These are phyloP conservation scores for Paramyrothecium sp. DNA, from an alignment of 2,329 filamentous ascomycete genomes.

Conservation along the genomic window DNA sequence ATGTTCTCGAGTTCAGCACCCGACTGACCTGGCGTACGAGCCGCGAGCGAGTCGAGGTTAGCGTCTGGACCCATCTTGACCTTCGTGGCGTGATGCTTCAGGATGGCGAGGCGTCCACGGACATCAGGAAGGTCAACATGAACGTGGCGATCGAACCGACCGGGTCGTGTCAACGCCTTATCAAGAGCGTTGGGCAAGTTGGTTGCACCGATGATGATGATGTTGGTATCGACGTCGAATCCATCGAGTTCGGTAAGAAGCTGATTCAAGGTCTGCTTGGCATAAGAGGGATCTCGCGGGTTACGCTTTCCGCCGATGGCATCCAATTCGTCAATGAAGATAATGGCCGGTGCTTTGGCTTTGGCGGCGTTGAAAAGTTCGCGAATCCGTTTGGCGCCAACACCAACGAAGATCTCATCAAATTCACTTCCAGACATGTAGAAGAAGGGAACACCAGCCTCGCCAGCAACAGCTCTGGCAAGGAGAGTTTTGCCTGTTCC, in stretches of 20 bases:
- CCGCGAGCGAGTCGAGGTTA: slow-evolving; percentile 79
- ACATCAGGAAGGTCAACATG: slow-evolving; percentile 88
- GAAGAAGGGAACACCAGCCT: slow-evolving; percentile 98
- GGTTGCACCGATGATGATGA: slow-evolving; percentile 94
- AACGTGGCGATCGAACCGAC: slow-evolving; percentile 93
- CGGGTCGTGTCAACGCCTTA: slow-evolving; percentile 89
- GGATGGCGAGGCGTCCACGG: slow-evolving; percentile 85
- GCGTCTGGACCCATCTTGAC: slow-evolving; percentile 79
- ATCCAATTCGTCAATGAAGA: slow-evolving; percentile 93
- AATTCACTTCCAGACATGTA: slow-evolving; percentile 99
- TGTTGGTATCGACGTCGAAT: slow-evolving; percentile 90
- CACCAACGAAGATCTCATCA: slow-evolving; percentile 96
- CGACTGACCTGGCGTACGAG: slow-evolving; percentile 87
- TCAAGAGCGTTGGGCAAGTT: slow-evolving; percentile 95
- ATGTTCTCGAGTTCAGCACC: slow-evolving; percentile 96
- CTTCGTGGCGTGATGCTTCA: slow-evolving; percentile 91
- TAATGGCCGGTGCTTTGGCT: slow-evolving; percentile 83
- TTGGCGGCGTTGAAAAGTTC: slow-evolving; percentile 86
- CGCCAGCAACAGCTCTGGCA: slow-evolving; percentile 91
- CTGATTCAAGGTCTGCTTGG: slow-evolving; percentile 97
- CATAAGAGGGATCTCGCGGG: slow-evolving; percentile 87
- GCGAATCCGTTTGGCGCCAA: slow-evolving; percentile 92
- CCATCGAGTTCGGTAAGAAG: slow-evolving; percentile 95
- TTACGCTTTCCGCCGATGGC: slow-evolving; percentile 94
- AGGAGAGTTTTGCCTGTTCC: slow-evolving; percentile 97